These are phyloP conservation scores for Fragilaria radians DNA, from an alignment of 108 stramenopile species.

Conservation along the genomic window DNA sequence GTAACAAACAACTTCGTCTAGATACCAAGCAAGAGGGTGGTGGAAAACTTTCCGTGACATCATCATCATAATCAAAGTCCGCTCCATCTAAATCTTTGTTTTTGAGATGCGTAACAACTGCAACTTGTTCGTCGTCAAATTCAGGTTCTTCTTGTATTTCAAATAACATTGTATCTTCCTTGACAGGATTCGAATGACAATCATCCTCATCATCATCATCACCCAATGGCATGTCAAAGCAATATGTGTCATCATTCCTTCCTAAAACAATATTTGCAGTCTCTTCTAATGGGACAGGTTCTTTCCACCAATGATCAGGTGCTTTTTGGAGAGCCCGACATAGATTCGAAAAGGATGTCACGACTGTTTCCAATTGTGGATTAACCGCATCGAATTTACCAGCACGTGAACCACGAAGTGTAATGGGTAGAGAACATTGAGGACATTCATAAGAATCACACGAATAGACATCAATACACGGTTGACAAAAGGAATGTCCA, in stretches of 20 bases:
- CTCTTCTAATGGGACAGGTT: not conserved
- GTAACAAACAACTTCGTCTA: constrained; percentile 2
- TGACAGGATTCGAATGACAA: no score
- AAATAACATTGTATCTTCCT: no score
- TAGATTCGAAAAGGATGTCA: constrained; percentile 17
- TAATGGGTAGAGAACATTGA: constrained; percentile 29
- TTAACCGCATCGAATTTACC: constrained; percentile 27
- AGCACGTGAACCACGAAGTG: constrained; percentile 20
- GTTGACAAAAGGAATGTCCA: constrained; percentile 26
- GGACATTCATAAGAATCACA: constrained; percentile 16
- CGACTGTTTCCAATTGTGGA: constrained; percentile 28
- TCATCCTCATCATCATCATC: constrained; percentile 13
- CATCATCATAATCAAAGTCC: no score
- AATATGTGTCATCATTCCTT: constrained; percentile 7
- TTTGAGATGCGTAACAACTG: no score
- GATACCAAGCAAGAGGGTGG: no score
- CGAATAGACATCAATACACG: constrained; percentile 26
- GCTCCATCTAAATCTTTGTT: no score
- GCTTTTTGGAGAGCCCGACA: constrained; percentile 9
- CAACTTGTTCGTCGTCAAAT: no score
- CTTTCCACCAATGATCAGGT: constrained; percentile 28
- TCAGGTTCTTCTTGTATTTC: no score
- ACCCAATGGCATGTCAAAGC: not conserved
- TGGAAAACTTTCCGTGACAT: no score
- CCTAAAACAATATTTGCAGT: constrained; percentile 4